Evolutionary conservation across 2,329 filamentous ascomycete genomes (phyloP), one percentile per base, ranked within the genome.

Genomic region (Penicillium corylophilum): DNA sequence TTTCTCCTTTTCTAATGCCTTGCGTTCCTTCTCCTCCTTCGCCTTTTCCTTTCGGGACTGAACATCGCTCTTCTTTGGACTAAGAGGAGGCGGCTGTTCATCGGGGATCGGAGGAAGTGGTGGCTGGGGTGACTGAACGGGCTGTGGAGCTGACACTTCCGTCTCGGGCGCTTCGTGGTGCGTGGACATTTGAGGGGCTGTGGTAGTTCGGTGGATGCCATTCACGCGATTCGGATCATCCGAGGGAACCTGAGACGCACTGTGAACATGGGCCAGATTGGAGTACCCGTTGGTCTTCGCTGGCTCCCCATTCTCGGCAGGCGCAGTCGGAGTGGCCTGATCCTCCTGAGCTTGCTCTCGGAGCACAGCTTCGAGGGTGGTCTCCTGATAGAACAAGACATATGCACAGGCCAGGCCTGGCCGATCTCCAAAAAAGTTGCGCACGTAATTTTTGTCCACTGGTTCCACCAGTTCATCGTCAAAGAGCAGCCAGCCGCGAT

Each of bases 391-490:
- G 71, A 99, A 99, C 9, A 99, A 78, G 15, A 99, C 92, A 65
- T 99, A 99, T 26, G 94, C 94, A 64, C 92, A 96, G 9, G 94
- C 94, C 71, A 95, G 84, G 3, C 90, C 91, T 0, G 88, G 87
- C 65, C 89, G 90, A 68, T 96, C 94, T 15, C 94, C 94, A 64
- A 99, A 99, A 74, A 99, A 99, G 70, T 96, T 96, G 59, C 88
- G 84, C 33, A 99, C 94, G 66, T 95, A 99, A 67, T 89, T 87
- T 72, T 96, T 96, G 71, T 96, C 91, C 5, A 99, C 94, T 0
- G 94, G 94, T 70, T 99, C 94, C 4, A 99, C 94, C 84, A 97
- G 91, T 74, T 99, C 94, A 65, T 99, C 94, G 63, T 99, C 94
- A 63, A 99, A 99, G 5, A 99, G 76, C 38, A 99, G 77, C 94